Percentiles rank a stretch among this genome's conserved stretches.
phyloP scores from a whole-genome alignment of 805 yeast species.

The Cyberlindnera mycetangii region DNA sequence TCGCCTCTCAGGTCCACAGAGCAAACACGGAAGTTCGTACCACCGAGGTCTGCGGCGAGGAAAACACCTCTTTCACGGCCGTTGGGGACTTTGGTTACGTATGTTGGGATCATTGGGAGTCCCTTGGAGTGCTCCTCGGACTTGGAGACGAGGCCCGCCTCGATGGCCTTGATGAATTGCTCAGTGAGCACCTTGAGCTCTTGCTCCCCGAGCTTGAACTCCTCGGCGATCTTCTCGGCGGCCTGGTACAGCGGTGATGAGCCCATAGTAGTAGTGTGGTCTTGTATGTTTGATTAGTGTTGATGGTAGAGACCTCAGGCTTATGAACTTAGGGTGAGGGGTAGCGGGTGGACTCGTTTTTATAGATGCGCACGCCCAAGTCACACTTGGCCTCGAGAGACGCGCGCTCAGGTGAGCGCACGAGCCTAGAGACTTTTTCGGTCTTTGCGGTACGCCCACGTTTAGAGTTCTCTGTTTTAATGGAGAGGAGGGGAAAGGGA shows the following conservation, averaged over 20 bases:
- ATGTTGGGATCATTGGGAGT: constrained; percentile 93
- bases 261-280: background rate
- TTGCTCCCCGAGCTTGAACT: constrained; percentile 21
- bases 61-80: constrained; percentile 83
- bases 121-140: constrained; percentile 39
- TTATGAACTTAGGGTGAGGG: no score
- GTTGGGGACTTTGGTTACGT: constrained; percentile 77
- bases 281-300: no score
- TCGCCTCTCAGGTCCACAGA: constrained; percentile 76
- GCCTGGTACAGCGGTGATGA: constrained; percentile 8
- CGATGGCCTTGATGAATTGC: constrained; percentile 58
- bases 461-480: background rate
- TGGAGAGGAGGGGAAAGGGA: background rate
- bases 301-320: no score
- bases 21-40: constrained; percentile 94
- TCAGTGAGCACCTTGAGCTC: constrained; percentile 33
- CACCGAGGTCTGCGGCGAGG: constrained; percentile 93
- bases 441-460: background rate
- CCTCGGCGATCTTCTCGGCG: constrained; percentile 19
- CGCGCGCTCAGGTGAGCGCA: background rate
- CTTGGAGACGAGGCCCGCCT: constrained; percentile 50
- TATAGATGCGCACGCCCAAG: background rate
- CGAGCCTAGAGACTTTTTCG: background rate
- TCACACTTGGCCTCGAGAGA: background rate
- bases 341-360: background rate